Base-by-base conservation (phyloP, 441 rosid genomes). In the Pelargonium cotyledonis region DNA sequence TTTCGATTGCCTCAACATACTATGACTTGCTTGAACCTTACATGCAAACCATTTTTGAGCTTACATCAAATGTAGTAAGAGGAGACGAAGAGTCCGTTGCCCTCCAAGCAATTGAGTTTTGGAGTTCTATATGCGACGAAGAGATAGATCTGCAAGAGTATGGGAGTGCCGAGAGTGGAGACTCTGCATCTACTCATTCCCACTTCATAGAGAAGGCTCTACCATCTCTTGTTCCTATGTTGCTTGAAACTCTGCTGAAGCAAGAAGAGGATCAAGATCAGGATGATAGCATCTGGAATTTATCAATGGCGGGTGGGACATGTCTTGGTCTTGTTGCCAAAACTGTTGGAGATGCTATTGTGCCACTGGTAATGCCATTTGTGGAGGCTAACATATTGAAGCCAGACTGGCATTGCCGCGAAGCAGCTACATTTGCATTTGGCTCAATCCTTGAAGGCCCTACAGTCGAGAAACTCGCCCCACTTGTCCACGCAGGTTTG, bases 261-360 rank as follows among this genome's bases (percentile, higher is more conserved):
- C 89, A 85, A 67, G 89, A 81, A 67, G 89, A 85, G 68, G 89
- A 83, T 68, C 86, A 85, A 66, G 86, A 81, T 68, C 76, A 68
- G 72, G 89, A 85, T 62, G 86, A 85, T 65, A 81, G 84, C 68
- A 78, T 77, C 14, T 85, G 86, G 89, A 83, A 83, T 73, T 75
- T 85, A 69, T 80, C 89, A 53, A 90, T 90, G 96, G 95, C 96
- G 4, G 90, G 95, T 23, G 96, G 96, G 29, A 90, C 94, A 16
- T 90, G 96, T 68, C 84, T 85, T 47, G 88, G 88, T 46, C 74
- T 85, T 76, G 86, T 85, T 66, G 83, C 88, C 35, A 76, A 80
- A 16, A 81, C 86, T 5, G 88, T 83, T 29, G 86, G 89, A 68
- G 86, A 85, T 75, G 84, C 80, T 66, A 72, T 81, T 40, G 86